Evolutionary conservation across 495 filamentous ascomycete species (phyloP).

Genomic region (Polyplosphaeria fusca): DNA sequence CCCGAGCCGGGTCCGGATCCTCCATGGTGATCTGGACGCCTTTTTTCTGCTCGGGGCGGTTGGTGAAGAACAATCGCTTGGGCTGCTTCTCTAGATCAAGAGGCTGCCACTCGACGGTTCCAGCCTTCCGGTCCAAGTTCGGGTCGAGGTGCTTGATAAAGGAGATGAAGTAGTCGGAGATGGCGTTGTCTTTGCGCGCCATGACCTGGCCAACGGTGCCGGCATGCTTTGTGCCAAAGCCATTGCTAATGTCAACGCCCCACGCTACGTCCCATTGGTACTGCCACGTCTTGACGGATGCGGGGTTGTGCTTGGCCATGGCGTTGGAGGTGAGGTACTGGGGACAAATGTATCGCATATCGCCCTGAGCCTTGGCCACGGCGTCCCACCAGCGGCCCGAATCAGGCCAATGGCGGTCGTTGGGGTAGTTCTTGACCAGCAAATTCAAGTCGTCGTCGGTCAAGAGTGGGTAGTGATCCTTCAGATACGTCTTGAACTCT

Average conservation of each 20-base stretch:
- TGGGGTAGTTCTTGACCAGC: slow-evolving; percentile 12
- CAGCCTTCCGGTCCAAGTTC: slow-evolving; percentile 2
- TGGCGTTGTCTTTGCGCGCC: slow-evolving; percentile 1
- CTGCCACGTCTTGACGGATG: slow-evolving; percentile 7
- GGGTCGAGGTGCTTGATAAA: slow-evolving; percentile 25
- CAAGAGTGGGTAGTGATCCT: slow-evolving; percentile 22
- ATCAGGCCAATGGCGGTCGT: slow-evolving; percentile 21
- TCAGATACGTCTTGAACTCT: slow-evolving; percentile 14
- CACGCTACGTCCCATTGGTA: slow-evolving; percentile 24
- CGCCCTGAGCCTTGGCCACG: slow-evolving; percentile 21
- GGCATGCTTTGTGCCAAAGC: slow-evolving; percentile 22
- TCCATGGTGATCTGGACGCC: background rate
- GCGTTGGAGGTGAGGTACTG: slow-evolving; percentile 18
- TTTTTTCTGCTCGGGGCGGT: background rate
- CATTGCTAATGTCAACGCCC: slow-evolving; percentile 8
- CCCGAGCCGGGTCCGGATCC: background rate
- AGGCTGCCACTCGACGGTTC: background rate
- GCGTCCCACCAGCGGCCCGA: slow-evolving; percentile 19
- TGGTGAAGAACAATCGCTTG: slow-evolving; percentile 14
- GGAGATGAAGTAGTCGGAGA: slow-evolving; percentile 22
- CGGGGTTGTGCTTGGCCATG: slow-evolving; percentile 20
- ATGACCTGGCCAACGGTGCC: slow-evolving; percentile 16
- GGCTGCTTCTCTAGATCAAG: slow-evolving; percentile 2
- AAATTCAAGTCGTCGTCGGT: slow-evolving; percentile 15
- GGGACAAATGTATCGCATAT: slow-evolving; percentile 21